These are phyloP conservation scores for Fusarium sp. DNA, from an alignment of 2,329 filamentous ascomycete genomes.

Conservation along the genomic window DNA sequence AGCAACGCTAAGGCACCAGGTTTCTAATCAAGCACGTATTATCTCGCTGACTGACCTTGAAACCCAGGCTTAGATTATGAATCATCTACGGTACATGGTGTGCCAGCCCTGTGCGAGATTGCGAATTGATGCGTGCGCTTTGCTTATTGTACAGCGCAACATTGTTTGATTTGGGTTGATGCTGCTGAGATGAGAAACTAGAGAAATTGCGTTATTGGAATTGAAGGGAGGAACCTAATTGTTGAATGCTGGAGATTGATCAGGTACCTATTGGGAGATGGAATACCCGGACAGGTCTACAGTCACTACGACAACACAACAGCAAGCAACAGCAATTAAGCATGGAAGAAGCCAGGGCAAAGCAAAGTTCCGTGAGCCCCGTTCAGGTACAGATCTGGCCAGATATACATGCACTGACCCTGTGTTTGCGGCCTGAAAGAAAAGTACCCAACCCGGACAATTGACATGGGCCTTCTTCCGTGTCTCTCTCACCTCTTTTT, in stretches of 20 bases:
- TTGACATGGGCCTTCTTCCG: constrained; percentile 30
- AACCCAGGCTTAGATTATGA: constrained; percentile 40
- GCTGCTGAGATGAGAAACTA: not conserved
- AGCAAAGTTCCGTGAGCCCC: constrained; percentile 17
- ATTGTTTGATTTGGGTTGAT: constrained; percentile 7
- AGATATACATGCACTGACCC: constrained; percentile 28
- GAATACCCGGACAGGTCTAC: constrained; percentile 8
- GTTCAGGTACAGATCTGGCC: constrained; percentile 30
- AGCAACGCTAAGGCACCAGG: constrained; percentile 23
- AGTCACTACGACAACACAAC: constrained; percentile 8
- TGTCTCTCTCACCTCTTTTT: not conserved
- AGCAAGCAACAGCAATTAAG: not conserved
- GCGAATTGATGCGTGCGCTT: constrained; percentile 12
- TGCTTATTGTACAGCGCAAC: constrained; percentile 21
- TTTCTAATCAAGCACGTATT: constrained; percentile 41
- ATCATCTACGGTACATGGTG: constrained; percentile 23
- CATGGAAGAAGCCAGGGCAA: constrained; percentile 15
- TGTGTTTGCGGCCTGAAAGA: constrained; percentile 24
- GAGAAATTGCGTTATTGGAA: constrained; percentile 14
- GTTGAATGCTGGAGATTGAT: not conserved
- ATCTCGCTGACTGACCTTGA: constrained; percentile 29
- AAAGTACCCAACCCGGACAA: constrained; percentile 37
- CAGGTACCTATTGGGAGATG: not conserved
- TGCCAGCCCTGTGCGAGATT: constrained; percentile 41
- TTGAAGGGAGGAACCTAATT: constrained; percentile 3